A percentile compares a stretch with the other conserved stretches of the same genome.
phyloP scores from a whole-genome alignment of 352 stramenopile genomes.

The Globisporangium paroecandrum region DNA sequence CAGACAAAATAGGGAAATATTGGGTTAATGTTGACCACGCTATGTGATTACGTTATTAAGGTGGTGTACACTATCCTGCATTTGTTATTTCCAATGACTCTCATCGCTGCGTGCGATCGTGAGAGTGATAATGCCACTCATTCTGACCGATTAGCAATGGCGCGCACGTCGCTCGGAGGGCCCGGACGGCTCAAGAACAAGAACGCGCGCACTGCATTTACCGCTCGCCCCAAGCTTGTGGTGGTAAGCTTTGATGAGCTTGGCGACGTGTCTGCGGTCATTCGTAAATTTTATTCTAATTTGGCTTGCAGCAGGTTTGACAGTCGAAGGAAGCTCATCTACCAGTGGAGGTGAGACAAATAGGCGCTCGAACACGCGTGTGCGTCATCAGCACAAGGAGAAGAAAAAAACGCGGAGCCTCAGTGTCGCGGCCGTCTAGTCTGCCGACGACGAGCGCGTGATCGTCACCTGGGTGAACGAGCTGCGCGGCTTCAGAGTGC shows the following conservation, averaged over 20 bases:
- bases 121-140: too few relatives aligned
- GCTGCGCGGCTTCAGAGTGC: background rate
- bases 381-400: background rate
- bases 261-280: conserved; percentile 3
- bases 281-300: conserved; percentile 6
- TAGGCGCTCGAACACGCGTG: background rate
- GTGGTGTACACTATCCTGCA: too few relatives aligned
- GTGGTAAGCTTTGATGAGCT: conserved; percentile 6
- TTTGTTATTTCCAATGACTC: too few relatives aligned
- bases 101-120: too few relatives aligned
- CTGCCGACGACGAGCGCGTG: background rate
- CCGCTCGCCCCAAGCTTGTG: conserved; percentile 2
- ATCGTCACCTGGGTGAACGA: background rate
- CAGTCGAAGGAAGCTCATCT: background rate
- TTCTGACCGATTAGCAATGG: too few relatives aligned
- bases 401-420: background rate
- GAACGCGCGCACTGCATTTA: background rate
- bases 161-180: too few relatives aligned
- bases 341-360: conserved; percentile 5
- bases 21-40: too few relatives aligned
- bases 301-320: conserved; percentile 8
- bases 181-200: conserved; percentile 6
- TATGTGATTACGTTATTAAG: too few relatives aligned
- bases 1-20: too few relatives aligned
- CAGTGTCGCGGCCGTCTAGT: background rate